Conservation (phyloP, 129 eudicot genomes). For the Dittrichia graveolens region DNA sequence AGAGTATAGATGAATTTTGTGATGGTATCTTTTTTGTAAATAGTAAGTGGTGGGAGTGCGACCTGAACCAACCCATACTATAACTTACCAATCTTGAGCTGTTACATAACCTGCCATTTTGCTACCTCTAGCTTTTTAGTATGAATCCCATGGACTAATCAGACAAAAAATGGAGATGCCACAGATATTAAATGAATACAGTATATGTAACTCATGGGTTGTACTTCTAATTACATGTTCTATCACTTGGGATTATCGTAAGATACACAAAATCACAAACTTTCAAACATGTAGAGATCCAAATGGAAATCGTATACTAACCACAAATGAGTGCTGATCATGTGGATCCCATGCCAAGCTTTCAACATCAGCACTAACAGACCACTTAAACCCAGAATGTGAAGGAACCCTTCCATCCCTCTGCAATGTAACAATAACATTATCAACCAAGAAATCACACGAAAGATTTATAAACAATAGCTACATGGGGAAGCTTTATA, state of each 20-base stretch:
- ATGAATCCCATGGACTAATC: neutral
- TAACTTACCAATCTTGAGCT: neutral
- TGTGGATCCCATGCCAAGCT: conserved; percentile 72
- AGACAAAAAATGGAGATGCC: neutral
- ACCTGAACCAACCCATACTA: no score
- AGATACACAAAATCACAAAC: neutral
- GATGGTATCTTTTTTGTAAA: no score
- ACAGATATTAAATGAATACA: neutral
- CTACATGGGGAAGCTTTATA: neutral
- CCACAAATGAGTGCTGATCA: conserved; percentile 65
- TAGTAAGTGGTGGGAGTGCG: no score
- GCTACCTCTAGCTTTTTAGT: neutral
- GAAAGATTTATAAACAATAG: conserved; percentile 6
- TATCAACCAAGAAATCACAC: neutral
- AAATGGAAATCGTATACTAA: conserved; percentile 32
- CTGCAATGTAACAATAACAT: conserved; percentile 41
- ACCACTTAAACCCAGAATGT: conserved; percentile 76
- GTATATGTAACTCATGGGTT: neutral
- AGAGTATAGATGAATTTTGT: no score
- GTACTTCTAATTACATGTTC: neutral
- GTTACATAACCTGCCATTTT: neutral
- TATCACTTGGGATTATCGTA: neutral
- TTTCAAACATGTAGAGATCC: neutral
- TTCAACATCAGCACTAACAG: conserved; percentile 69
- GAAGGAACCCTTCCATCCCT: conserved; percentile 67